Evolutionary conservation across 2,329 filamentous ascomycete genomes (phyloP).

Genomic region (Xylaria sp.): DNA sequence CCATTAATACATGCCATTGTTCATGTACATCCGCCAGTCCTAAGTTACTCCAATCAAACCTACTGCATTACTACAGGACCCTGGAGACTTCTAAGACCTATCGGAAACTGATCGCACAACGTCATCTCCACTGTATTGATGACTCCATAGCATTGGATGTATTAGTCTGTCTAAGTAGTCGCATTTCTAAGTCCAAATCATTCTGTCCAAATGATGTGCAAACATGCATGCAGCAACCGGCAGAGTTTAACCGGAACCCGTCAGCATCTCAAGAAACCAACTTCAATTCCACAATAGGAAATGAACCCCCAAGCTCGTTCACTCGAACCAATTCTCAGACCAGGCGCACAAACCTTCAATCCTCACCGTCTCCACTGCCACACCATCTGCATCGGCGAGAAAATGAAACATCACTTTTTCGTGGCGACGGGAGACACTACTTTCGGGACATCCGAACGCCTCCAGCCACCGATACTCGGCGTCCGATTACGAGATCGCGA

Average conservation of each 20-base stretch:
- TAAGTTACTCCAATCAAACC: not conserved
- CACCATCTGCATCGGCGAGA: not conserved
- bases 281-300: constrained; percentile 2
- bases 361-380: not conserved
- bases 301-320: not conserved
- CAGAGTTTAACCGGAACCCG: constrained; percentile 7
- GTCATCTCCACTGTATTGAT: constrained; percentile 9
- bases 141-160: not conserved
- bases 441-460: constrained; percentile 2
- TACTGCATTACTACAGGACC: too few species aligned
- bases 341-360: not conserved
- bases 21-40: too few species aligned
- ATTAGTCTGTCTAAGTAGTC: not conserved
- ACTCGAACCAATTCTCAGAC: not conserved
- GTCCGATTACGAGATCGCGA: constrained; percentile 27
- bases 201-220: not conserved
- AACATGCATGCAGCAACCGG: not conserved
- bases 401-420: not conserved
- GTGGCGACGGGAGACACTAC: constrained; percentile 3
- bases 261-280: constrained; percentile 9
- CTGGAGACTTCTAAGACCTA: not conserved
- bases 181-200: not conserved
- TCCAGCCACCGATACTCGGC: constrained; percentile 44
- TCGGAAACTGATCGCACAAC: constrained; percentile 19
- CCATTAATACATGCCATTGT: not conserved